Conservation (phyloP, 2,329 filamentous ascomycete genomes). For the Penicillium digitatum region DNA sequence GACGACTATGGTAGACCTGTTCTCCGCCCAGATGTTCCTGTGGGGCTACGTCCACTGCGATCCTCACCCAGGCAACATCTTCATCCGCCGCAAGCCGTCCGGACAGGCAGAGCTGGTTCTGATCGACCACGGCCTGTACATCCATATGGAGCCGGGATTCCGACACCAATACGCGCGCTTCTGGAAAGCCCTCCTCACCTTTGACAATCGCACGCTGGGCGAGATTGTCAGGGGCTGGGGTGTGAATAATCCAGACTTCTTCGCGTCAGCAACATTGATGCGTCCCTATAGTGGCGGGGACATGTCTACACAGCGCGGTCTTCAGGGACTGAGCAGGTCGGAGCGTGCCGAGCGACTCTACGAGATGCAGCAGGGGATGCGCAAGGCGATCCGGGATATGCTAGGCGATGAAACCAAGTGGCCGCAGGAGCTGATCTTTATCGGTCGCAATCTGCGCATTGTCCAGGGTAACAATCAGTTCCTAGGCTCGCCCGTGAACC, state of each 20-base stretch:
- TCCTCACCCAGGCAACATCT: slow-evolving; percentile 95
- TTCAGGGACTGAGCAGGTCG: slow-evolving; percentile 50
- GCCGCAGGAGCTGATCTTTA: slow-evolving; percentile 87
- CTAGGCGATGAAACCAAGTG: slow-evolving; percentile 81
- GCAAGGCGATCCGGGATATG: slow-evolving; percentile 70
- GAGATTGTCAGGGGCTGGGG: slow-evolving; percentile 78
- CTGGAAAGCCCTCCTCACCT: slow-evolving; percentile 91
- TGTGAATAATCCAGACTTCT: slow-evolving; percentile 81
- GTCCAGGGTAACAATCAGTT: slow-evolving; percentile 92
- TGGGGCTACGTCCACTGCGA: slow-evolving; percentile 96
- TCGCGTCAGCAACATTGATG: slow-evolving; percentile 86
- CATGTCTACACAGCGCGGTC: slow-evolving; percentile 57
- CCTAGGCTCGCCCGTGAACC: slow-evolving; percentile 80
- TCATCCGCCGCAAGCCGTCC: slow-evolving; percentile 77
- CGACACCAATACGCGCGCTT: slow-evolving; percentile 81
- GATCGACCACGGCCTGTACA: slow-evolving; percentile 95
- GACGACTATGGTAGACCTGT: slow-evolving; percentile 93
- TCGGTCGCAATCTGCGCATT: slow-evolving; percentile 86
- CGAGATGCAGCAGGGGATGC: slow-evolving; percentile 72
- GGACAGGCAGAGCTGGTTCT: slow-evolving; percentile 88
- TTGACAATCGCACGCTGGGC: slow-evolving; percentile 77
- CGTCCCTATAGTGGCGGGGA: slow-evolving; percentile 86
- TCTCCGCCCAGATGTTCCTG: slow-evolving; percentile 96
- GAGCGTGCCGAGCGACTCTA: slow-evolving; percentile 61
- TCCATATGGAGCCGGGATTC: slow-evolving; percentile 80